Base-by-base conservation (phyloP, 805 yeast species). In the Cyberlindnera maritima region DNA sequence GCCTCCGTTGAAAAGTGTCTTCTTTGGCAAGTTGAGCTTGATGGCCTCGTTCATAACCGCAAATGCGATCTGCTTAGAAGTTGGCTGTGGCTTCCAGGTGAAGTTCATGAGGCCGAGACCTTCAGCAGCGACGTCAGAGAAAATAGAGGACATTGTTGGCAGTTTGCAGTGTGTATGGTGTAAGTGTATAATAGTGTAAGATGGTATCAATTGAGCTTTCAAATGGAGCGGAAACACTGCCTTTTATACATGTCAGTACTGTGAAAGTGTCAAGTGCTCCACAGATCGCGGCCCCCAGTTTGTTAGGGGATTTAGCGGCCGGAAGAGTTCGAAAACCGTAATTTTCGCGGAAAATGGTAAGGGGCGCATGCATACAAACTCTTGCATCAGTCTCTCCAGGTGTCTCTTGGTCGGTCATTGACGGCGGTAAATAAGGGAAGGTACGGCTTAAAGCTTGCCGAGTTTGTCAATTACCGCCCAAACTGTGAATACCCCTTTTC, bases 51-150 rank as follows among this genome's bases (percentile, higher is more conserved):
- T 72, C 61, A 89, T 69, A 2, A 78, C 66, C 11, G 67, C 77
- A 49, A 80, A 70, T 2, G 86, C 81, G 44, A 72, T 69, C 17
- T 75, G 80, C 43, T 72, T 63, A 8, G 84, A 75, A 29, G 76
- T 64, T 29, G 88, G 88, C 0, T 57, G 62, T 0, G 83, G 77
- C 34, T 75, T 72, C 88, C 87, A 80, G 1, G 96, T 86, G 62
- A 87, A 72, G 46, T 85, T 78, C 96, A 90, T 88, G 52, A 88
- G 74, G 38, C 97, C 96, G 55, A 77, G 80, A 37, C 96, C 96
- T 18, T 49, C 52, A 14, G 34, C 15, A 25, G 57, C 46, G 29
- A 55, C 51, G 11, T 47, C 18, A 14, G 40, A 25, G 21, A 48
- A 41, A 23, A 49, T 36, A 28, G 42, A 31, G n/a, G 49, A 17